Evolutionary conservation across 345 rosid genomes (phyloP), one percentile per base, ranked within the genome.

Genomic region (Dipteronia dyeriana): DNA sequence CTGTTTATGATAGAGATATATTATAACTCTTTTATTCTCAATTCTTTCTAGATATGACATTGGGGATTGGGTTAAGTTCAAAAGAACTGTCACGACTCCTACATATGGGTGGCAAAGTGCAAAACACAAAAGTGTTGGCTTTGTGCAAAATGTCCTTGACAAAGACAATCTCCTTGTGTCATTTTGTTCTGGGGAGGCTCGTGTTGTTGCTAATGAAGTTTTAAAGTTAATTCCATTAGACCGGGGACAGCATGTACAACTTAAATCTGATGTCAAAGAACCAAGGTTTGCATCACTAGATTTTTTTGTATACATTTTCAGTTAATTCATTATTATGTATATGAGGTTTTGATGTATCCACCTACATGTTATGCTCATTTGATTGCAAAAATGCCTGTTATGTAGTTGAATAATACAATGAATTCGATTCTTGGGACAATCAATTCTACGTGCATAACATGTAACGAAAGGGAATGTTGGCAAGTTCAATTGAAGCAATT

Each of bases 1-100:
- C 22, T 70, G 39, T 60, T 63, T 57, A 17, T 49, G 29, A 66
- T 65, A 65, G 17, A 54, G 49, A 56, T n/a, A 14, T 8, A 12
- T 71, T 29, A 13, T 34, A 19, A 49, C 25, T 77, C 39, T 51
- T 68, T 62, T 20, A 47, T 62, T 47, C 20, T 41, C 66, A 59
- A 68, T 64, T 54, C 23, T 79, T 47, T 72, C 78, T 79, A 96
- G 99, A 81, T 96, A 85, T 86, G 97, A 91, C 81, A 87, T 92
- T 68, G 98, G 98, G 66, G 98, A 96, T 79, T 96, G 99, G 99
- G 93, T 94, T 82, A 96, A 94, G 85, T 94, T 92, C 80, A 94
- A 84, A 83, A 91, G 97, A 88, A 87, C 89, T 79, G 83, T 92
- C 76, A 85, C 83, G 23, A 75, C 86, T 78, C 99, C 98, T 47